Evolutionary conservation across 495 filamentous ascomycete species (phyloP), one percentile per base, ranked within the genome.

Genomic region (Daldinia grandis): DNA sequence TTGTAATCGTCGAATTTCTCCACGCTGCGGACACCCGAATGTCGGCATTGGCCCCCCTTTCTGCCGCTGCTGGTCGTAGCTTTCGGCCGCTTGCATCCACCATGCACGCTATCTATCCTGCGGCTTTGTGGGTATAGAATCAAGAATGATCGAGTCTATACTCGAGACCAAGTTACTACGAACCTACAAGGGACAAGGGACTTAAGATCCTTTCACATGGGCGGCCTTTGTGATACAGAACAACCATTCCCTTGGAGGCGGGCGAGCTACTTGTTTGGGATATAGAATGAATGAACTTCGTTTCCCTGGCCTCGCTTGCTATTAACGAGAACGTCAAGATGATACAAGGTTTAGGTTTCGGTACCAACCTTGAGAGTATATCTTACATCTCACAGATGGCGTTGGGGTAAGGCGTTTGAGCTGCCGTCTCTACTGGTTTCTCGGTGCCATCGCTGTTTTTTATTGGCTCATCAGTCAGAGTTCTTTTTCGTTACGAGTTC

Each of bases 1-100:
- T 61, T 68, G 33, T 25, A 61, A 44, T 62, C 58, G 68, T 44
- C 44, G 55, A 63, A 53, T 61, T 64, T 68, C 65, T 64, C 61
- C 64, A 64, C 61, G 47, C 56, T 73, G 70, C 38, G 15, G 51
- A 51, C 24, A 62, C 33, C 70, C 70, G 70, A 62, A 61, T 25
- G 51, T 65, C 65, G 70, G 60, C 59, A 64, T 35, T 66, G 33
- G 27, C n/a, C 38, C 59, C 31, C 50, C 38, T 61, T 53, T n/a
- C 60, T 64, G 55, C 49, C 31, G 33, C 33, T 42, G 55, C 42
- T 50, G 50, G 49, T 33, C 28, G 44, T 40, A 56, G 40, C 12
- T 56, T 64, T 63, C 58, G 64, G 54, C 19, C 35, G 2, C 44
- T 33, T 61, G 55, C 59, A 61, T 68, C 68, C 14, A 31, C 6